Conservation (phyloP, 768 basidiomycete species). For the Crassisporium funariophilum region DNA sequence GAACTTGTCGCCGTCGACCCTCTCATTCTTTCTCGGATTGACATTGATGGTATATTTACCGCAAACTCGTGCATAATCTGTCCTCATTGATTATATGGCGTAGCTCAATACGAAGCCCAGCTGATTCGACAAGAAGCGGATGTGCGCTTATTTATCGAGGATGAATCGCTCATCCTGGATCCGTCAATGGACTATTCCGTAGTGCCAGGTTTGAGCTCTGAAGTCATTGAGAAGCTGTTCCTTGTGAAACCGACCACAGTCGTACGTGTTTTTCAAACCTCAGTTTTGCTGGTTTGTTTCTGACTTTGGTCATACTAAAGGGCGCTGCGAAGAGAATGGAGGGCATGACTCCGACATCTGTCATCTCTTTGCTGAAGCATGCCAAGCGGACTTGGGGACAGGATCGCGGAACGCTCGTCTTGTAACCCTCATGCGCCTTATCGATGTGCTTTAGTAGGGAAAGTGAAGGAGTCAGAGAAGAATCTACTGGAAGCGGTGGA, state of each 20-base stretch:
- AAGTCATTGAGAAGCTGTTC: slow-evolving; percentile 68
- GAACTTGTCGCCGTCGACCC: slow-evolving; percentile 52
- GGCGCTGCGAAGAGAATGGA: slow-evolving; percentile 94
- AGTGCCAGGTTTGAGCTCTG: slow-evolving; percentile 72
- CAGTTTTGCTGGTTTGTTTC: not conserved
- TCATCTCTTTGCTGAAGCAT: slow-evolving; percentile 69
- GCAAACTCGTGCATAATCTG: not conserved
- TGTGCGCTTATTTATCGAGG: slow-evolving; percentile 69
- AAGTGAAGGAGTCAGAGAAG: too few species aligned
- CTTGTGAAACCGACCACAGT: slow-evolving; percentile 68
- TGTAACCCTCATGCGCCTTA: not conserved
- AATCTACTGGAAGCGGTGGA: too few species aligned
- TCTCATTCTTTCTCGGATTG: slow-evolving; percentile 57
- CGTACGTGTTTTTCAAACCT: slow-evolving; percentile 37
- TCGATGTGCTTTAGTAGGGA: too few species aligned
- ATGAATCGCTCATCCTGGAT: slow-evolving; percentile 73
- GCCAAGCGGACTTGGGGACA: slow-evolving; percentile 47
- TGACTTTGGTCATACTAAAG: slow-evolving; percentile 36
- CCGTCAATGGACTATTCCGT: slow-evolving; percentile 67
- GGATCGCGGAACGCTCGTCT: slow-evolving; percentile 14
- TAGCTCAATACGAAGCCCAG: slow-evolving; percentile 65
- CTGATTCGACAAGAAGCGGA: slow-evolving; percentile 76
- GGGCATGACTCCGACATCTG: slow-evolving; percentile 83
- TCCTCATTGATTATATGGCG: too few species aligned
- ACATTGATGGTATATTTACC: slow-evolving; percentile 63